Evolutionary conservation across 768 basidiomycete species (phyloP), one percentile per base, ranked within the genome.

Genomic region (Boletellus sp.): DNA sequence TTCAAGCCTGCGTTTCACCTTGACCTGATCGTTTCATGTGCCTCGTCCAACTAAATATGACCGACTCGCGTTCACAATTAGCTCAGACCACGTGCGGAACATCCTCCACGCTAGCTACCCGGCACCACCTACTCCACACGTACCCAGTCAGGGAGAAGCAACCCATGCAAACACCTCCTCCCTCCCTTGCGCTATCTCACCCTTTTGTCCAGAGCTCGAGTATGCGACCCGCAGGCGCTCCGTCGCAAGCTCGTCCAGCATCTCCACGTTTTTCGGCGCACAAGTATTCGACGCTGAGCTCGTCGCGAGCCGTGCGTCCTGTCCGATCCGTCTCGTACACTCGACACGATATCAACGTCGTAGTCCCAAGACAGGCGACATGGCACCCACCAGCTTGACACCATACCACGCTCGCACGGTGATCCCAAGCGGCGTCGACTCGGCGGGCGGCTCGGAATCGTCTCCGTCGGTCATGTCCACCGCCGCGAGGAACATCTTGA

Each of bases 321-420:
- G 62, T 8, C 78, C 62, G 19, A 88, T 73, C 42, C 77, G 80
- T 22, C 77, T 78, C 17, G 85, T 70, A 56, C 83, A 87, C 87
- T 89, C 49, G 28, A 20, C 7, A 24, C 19, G 11, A 40, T 17
- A 19, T 51, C 48, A 56, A 35, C 45, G 44, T 57, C 36, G 47
- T 52, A 24, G 26, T 8, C 11, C 16, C 9, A 11, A 12, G 16
- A 42, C 32, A 8, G 15, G 31, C 6, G 4, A 19, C 19, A 26
- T 32, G 32, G 6, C 16, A 74, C 84, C 38, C 56, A 92, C 91
- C 38, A 88, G 74, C 63, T 91, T 90, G 32, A 90, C 78, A 4
- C 90, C 90, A 64, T 81, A 83, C 91, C 90, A 93, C 7, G 89
- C 87, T 23, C 90, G 73, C 34, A 87, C 70, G 16, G 76, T 77